Percentiles rank a stretch among this genome's conserved stretches.
Evolutionary conservation across 2,329 filamentous ascomycete genomes (phyloP).

Genomic region (Cladophialophora yegresii): DNA sequence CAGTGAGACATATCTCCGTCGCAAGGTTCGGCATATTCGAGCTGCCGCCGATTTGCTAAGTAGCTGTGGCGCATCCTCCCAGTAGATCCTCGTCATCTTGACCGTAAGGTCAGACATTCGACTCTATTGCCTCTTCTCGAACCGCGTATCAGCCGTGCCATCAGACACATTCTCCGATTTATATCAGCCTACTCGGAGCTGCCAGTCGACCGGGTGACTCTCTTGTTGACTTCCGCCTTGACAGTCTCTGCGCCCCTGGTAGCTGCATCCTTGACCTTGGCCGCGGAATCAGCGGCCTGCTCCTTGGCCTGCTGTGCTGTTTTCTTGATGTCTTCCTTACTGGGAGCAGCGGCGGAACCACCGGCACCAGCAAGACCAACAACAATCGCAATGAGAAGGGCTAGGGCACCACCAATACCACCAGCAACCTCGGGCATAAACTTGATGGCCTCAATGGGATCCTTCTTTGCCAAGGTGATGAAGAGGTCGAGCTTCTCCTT

Average conservation of each 20-base stretch:
- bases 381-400: slow-evolving; percentile 71
- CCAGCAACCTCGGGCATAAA: slow-evolving; percentile 90
- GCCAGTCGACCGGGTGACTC: slow-evolving; percentile 36
- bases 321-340: slow-evolving; percentile 75
- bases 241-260: slow-evolving; percentile 69
- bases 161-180: not conserved
- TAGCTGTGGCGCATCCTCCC: not conserved
- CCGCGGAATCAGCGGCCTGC: slow-evolving; percentile 63
- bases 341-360: slow-evolving; percentile 63
- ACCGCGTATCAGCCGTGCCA: not conserved
- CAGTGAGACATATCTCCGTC: slow-evolving; percentile 1
- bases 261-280: slow-evolving; percentile 67
- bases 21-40: not conserved
- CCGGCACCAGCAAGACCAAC: slow-evolving; percentile 66
- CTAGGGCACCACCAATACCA: slow-evolving; percentile 69
- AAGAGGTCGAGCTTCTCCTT: slow-evolving; percentile 94
- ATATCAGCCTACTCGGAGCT: slow-evolving; percentile 1
- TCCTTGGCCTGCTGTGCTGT: slow-evolving; percentile 60
- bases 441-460: slow-evolving; percentile 81
- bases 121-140: not conserved
- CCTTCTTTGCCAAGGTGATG: slow-evolving; percentile 76
- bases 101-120: not conserved
- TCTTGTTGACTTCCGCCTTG: slow-evolving; percentile 68
- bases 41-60: not conserved
- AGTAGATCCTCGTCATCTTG: not conserved